A percentile compares a stretch with the other conserved stretches of the same genome.
Conservation (phyloP, 2,329 filamentous ascomycete genomes). For the Fusarium pseudocircinatum region DNA sequence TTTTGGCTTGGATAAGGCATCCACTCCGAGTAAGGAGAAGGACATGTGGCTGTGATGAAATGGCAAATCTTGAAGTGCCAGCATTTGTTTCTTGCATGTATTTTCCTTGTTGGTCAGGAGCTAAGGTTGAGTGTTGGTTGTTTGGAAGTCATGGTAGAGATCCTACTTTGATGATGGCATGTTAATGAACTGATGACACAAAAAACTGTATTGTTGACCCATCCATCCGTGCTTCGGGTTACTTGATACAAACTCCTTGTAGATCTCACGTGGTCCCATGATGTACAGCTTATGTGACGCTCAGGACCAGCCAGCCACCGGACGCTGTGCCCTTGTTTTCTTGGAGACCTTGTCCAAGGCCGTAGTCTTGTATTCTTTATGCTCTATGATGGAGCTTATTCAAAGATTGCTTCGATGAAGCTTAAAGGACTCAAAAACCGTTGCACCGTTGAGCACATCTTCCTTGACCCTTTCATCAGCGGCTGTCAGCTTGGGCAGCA, state of each 20-base stretch:
- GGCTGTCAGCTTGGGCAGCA: slow-evolving; percentile 61
- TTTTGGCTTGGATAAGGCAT: slow-evolving; percentile 53
- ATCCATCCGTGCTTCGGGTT: slow-evolving; percentile 10
- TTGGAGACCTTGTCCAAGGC: neutral
- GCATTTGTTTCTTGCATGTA: slow-evolving; percentile 36
- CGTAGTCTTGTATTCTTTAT: neutral
- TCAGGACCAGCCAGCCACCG: neutral
- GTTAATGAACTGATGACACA: slow-evolving; percentile 53
- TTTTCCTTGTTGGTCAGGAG: slow-evolving; percentile 36
- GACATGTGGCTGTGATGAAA: slow-evolving; percentile 46
- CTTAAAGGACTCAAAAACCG: slow-evolving; percentile 73
- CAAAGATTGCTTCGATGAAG: slow-evolving; percentile 58
- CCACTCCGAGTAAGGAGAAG: slow-evolving; percentile 44
- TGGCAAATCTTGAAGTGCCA: slow-evolving; percentile 22
- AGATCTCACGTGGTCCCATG: slow-evolving; percentile 10
- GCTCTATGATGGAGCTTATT: slow-evolving; percentile 1
- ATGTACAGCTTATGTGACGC: neutral
- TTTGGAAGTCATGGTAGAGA: slow-evolving; percentile 43
- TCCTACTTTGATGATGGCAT: slow-evolving; percentile 48
- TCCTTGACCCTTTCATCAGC: slow-evolving; percentile 71
- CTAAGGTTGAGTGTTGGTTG: slow-evolving; percentile 42
- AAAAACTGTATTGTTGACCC: slow-evolving; percentile 34
- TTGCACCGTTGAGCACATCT: slow-evolving; percentile 70
- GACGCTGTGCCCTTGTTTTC: neutral
- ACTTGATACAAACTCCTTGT: slow-evolving; percentile 16